Conservation (phyloP, 2,329 filamentous ascomycete genomes). For the Bipolaris oryzae region DNA sequence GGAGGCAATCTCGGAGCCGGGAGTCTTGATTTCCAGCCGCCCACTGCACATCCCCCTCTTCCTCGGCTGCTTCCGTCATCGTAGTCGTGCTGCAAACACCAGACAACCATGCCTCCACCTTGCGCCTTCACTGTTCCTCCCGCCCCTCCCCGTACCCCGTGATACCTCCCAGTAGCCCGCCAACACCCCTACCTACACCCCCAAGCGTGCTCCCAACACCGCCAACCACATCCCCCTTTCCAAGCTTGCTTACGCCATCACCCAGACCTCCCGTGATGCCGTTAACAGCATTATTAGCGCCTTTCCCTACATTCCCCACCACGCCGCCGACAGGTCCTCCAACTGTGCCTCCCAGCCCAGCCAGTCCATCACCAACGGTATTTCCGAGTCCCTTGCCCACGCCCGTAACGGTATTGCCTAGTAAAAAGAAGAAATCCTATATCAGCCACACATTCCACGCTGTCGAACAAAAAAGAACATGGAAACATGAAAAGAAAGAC, state of each 20-base stretch:
- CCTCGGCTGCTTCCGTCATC: background rate
- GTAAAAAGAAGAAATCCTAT: background rate
- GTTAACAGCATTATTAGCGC: constrained; percentile 49
- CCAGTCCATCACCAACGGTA: constrained; percentile 48
- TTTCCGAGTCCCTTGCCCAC: constrained; percentile 43
- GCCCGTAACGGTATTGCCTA: constrained; percentile 47
- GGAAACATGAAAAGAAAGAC: too few relatives aligned
- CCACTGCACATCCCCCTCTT: background rate
- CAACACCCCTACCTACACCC: constrained; percentile 48
- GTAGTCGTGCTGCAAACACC: background rate
- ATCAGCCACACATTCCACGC: background rate
- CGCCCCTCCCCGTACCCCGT: constrained; percentile 31
- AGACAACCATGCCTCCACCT: constrained; percentile 17
- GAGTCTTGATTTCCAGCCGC: background rate
- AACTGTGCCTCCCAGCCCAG: constrained; percentile 46
- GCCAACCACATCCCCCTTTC: constrained; percentile 53
- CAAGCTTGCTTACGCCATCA: constrained; percentile 53
- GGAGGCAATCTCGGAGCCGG: background rate
- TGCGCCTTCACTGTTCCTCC: constrained; percentile 28
- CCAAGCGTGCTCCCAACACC: constrained; percentile 51
- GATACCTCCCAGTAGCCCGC: constrained; percentile 45
- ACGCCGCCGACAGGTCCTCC: constrained; percentile 50
- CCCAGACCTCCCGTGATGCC: constrained; percentile 52
- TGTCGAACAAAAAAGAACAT: background rate
- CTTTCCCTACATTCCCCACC: constrained; percentile 52